Base-by-base conservation (phyloP, 768 basidiomycete genomes). In the Thelephora ganbajun region DNA sequence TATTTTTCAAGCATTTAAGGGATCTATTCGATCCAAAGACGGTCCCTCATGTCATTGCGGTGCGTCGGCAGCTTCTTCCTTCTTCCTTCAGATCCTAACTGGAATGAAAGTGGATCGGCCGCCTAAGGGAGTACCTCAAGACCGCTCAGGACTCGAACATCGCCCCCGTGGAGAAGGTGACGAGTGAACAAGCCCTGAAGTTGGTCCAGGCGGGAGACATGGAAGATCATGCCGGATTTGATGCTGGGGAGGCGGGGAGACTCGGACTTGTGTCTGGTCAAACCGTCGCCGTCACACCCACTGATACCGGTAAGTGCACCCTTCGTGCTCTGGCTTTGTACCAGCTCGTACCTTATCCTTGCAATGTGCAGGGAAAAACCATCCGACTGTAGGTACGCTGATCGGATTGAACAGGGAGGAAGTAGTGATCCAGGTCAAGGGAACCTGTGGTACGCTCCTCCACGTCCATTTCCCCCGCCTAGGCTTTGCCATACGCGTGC, bases 381-480 rank as follows among this genome's bases (percentile, higher is more conserved):
- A 41, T 14, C 67, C 68, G 2, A 77, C 76, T 1, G 47, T 55
- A 6, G 78, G 77, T 11, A 73, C 63, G 48, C 64, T 80, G 9
- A 63, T 79, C 9, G 70, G 66, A 0, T 62, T 78, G 23, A 73
- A 65, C 55, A 59, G 56, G 33, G 70, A 73, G 53, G 71, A 78
- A 53, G 58, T 69, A 14, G 69, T 72, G 1, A 56, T 80, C 30
- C 71, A 77, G 56, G 66, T 71, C 0, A 52, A 63, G 39, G 70
- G 66, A 2, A 51, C 59, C 0, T 58, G 60, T n/a, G 71, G 70
- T 5, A 50, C 58, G 2, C 14, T 37, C 6, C 51, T 75, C 16
- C 66, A 68, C 41, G 70, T 66, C 47, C 77, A 79, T 59, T 79
- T 79, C 58, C 77, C 79, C 33, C 61, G 73, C 42, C 47, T 64